Conservation (phyloP, 208 protist species). For the Tritrichomonas musculus region DNA sequence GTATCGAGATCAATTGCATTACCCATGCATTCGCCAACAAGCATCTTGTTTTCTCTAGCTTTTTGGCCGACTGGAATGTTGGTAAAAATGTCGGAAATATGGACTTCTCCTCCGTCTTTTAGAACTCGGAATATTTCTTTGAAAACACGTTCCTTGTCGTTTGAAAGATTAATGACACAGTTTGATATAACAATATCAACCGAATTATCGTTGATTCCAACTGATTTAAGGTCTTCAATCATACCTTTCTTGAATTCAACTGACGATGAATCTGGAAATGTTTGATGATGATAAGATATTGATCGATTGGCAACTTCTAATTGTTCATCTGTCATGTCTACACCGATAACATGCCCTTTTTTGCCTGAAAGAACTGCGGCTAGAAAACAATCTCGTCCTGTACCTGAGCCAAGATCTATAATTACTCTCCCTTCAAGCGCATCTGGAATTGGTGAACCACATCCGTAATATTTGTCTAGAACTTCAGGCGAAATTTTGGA, state of each 20-base stretch:
- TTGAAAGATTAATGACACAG: constrained; percentile 51
- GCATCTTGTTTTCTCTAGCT: constrained; percentile 36
- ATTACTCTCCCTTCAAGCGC: constrained; percentile 32
- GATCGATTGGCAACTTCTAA: constrained; percentile 33
- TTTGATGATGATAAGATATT: constrained; percentile 3
- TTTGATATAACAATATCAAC: constrained; percentile 50
- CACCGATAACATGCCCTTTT: constrained; percentile 40
- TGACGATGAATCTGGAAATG: background rate
- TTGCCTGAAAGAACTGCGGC: constrained; percentile 38
- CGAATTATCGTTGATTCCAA: background rate
- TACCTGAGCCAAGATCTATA: constrained; percentile 47
- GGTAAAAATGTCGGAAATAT: constrained; percentile 45
- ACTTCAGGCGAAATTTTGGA: background rate
- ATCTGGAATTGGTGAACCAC: constrained; percentile 42
- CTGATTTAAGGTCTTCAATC: constrained; percentile 43
- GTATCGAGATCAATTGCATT: background rate
- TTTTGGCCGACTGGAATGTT: background rate
- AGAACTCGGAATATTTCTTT: constrained; percentile 34
- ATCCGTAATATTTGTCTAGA: constrained; percentile 47
- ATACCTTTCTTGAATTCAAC: constrained; percentile 44
- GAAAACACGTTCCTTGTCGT: constrained; percentile 44
- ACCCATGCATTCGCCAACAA: constrained; percentile 49
- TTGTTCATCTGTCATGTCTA: constrained; percentile 53
- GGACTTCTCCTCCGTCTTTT: constrained; percentile 47
- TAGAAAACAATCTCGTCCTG: constrained; percentile 46